phyloP scores from a whole-genome alignment of 1,284 basidiomycete genomes.

The Pterula multifida region DNA sequence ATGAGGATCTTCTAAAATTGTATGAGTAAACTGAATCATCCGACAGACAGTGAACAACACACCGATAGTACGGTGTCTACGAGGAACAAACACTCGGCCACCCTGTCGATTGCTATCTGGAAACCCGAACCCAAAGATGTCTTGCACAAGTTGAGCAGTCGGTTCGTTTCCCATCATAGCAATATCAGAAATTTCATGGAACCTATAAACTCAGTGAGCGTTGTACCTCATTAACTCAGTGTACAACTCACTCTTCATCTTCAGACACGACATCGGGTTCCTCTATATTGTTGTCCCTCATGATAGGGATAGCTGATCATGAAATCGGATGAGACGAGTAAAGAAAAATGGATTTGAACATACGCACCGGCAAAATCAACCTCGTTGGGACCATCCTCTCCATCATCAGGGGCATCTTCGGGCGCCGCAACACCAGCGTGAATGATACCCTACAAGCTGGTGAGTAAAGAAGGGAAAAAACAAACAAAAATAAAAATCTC shows the following conservation, averaged over 20 bases:
- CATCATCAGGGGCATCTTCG: constrained; percentile 24
- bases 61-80: constrained; percentile 42
- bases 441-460: constrained; percentile 20
- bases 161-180: constrained; percentile 28
- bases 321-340: background rate
- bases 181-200: background rate
- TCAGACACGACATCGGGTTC: constrained; percentile 63
- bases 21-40: constrained; percentile 8
- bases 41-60: constrained; percentile 12
- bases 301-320: background rate
- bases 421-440: background rate
- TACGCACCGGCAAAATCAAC: background rate
- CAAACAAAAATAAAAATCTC: background rate
- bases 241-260: constrained; percentile 52
- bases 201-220: background rate
- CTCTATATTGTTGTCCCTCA: constrained; percentile 11
- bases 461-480: constrained; percentile 4
- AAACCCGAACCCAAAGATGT: constrained; percentile 43
- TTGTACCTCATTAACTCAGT: too few relatives aligned
- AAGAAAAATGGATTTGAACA: background rate
- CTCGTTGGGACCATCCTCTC: constrained; percentile 21
- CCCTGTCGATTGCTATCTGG: constrained; percentile 30
- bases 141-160: constrained; percentile 21
- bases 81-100: constrained; percentile 41
- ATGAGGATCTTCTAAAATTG: constrained; percentile 35